Base-by-base conservation (phyloP, 805 yeast species). In the Candida ponderosae region DNA sequence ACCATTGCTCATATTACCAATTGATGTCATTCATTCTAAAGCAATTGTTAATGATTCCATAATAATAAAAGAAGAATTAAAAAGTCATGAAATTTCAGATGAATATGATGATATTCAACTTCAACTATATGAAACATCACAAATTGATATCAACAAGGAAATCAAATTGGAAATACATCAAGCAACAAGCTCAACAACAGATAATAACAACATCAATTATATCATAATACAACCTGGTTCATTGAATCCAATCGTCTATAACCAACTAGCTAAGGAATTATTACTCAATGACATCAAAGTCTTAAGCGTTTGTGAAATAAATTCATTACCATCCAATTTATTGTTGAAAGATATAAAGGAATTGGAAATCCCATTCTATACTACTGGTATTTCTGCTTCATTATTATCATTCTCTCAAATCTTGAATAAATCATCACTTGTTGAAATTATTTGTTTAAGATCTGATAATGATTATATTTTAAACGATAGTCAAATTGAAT, bases 321-420 rank as follows among this genome's bases (percentile, higher is more conserved):
- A 37, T 11, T n/a, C 32, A 29, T 45, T 45, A 37, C 34, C 45
- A 33, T 42, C 48, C n/a, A 9, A 14, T 19, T 14, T 33, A n/a
- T 16, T n/a, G n/a, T n/a, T n/a, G 10, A 15, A 35, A 5, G 28
- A 24, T 24, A 8, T 52, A 24, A 40, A 50, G 1, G 24, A 46
- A 9, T 55, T 80, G 37, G 58, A 52, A 17, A 84, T 86, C 2
- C 87, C 86, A 0, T 81, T 74, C 52, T 71, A 72, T 37, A 56
- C 79, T 20, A 73, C 82, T 1, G 84, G 83, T 0, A 66, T 74
- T 18, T 46, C 69, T 8, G 84, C 76, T n/a, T 62, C 72, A 1
- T 42, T 64, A 5, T 50, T 55, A 16, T 64, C 66, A 40, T 52
- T 42, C 16, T 53, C 24, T 18, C 44, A 24, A 17, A 23, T 23